These are phyloP conservation scores for Lactarius deliciosus DNA, from an alignment of 768 basidiomycete species.

Conservation along the genomic window DNA sequence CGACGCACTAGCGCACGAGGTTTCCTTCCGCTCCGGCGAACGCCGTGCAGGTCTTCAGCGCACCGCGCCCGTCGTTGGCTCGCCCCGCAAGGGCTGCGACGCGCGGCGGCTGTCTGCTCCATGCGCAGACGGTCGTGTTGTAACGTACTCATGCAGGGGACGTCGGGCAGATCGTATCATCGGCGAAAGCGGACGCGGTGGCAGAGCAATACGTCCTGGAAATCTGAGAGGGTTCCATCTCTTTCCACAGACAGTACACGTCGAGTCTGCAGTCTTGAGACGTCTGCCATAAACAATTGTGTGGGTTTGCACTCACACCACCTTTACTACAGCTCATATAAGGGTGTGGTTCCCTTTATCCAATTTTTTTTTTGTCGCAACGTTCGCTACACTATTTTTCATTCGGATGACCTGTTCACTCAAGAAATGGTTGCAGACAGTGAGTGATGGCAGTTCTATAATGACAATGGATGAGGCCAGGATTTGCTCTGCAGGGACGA, in stretches of 20 bases:
- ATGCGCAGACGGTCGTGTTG: conserved; percentile 48
- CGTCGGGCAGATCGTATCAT: conserved; percentile 65
- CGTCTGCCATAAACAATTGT: conserved; percentile 37
- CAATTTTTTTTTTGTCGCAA: conserved; percentile 21
- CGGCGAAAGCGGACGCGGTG: conserved; percentile 34
- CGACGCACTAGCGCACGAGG: conserved; percentile 47
- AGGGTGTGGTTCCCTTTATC: conserved; percentile 45
- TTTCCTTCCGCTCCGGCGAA: conserved; percentile 60
- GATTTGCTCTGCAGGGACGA: no score
- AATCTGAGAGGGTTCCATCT: conserved; percentile 78
- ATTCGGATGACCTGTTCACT: no score
- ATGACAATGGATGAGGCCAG: no score
- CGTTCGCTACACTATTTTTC: background rate
- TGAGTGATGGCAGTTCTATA: no score
- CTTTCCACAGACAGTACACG: conserved; percentile 77
- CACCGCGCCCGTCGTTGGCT: no score
- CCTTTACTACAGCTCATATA: conserved; percentile 16
- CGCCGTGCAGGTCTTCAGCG: background rate
- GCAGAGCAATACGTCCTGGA: conserved; percentile 44
- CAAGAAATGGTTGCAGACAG: background rate
- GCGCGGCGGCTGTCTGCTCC: background rate
- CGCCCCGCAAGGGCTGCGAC: background rate
- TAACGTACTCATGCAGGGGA: conserved; percentile 94
- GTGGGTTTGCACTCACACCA: background rate
- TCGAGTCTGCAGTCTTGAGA: conserved; percentile 51